Conservation (phyloP, 208 protist genomes). For the Vickermania ingenoplastis region DNA sequence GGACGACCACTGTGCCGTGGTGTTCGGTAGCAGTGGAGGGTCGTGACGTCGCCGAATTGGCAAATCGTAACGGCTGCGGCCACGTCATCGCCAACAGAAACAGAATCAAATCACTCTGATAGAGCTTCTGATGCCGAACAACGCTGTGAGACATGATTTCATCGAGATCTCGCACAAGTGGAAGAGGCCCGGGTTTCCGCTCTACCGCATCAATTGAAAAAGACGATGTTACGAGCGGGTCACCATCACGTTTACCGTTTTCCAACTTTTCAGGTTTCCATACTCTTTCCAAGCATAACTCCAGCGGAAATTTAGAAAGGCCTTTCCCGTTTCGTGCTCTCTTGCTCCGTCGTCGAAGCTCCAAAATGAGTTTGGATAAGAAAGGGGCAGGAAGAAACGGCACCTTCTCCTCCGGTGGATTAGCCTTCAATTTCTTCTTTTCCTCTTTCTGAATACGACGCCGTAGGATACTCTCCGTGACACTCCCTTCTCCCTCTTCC, state of each 20-base stretch:
- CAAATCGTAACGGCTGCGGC: slow-evolving; percentile 2
- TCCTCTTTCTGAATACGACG: neutral
- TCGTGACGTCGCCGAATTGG: neutral
- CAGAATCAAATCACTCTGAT: slow-evolving; percentile 76
- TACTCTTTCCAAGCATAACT: slow-evolving; percentile 22
- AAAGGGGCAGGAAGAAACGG: slow-evolving; percentile 38
- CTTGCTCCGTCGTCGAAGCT: slow-evolving; percentile 49
- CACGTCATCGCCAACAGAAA: slow-evolving; percentile 48
- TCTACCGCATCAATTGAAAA: slow-evolving; percentile 11
- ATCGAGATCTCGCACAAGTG: neutral
- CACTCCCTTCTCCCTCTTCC: slow-evolving; percentile 7
- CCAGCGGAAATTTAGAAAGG: slow-evolving; percentile 36
- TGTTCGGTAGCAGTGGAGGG: neutral
- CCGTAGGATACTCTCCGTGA: slow-evolving; percentile 7
- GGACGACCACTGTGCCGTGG: neutral
- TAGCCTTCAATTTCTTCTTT: neutral
- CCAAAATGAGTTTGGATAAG: slow-evolving; percentile 34
- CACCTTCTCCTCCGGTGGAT: neutral
- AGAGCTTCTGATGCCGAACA: slow-evolving; percentile 42
- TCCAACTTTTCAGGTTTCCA: slow-evolving; percentile 26
- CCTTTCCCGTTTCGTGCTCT: slow-evolving; percentile 20
- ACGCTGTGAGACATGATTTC: slow-evolving; percentile 3
- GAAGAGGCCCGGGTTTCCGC: neutral
- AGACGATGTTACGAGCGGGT: slow-evolving; percentile 44
- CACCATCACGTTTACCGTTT: slow-evolving; percentile 30